Base-by-base conservation (phyloP, 768 basidiomycete species). In the Leccinum uliginosum region DNA sequence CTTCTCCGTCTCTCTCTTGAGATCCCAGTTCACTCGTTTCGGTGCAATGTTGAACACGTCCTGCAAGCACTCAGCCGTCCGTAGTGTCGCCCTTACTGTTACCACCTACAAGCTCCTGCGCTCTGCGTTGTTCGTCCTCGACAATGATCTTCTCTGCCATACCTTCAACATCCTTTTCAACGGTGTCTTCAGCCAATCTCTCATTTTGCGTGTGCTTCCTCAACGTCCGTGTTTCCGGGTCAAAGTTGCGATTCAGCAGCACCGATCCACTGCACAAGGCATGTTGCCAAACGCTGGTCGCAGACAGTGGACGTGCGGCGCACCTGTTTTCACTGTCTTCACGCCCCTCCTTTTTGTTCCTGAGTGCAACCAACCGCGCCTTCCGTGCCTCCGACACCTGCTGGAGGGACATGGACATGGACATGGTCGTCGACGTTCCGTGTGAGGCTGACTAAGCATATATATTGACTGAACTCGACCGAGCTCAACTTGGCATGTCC, bases 1-100 rank as follows among this genome's bases (percentile, higher is more conserved):
- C 76, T 89, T 92, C 56, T 95, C 91, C 75, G 95, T 85, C 65
- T 98, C 93, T 56, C 93, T 84, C 71, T 94, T 95, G 65, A 97
- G 77, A 70, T 96, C 93, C 94, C 93, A 96, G 73, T 96, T 98
- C 10, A 92, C 87, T 48, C 94, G 83, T 80, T 95, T 98, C 4
- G 97, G 97, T 23, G 94, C 95, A 63, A 99, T 98, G 68, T 97
- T 98, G 70, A 97, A 91, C 46, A 97, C 78, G 69, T 96, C 92
- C 94, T 96, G 50, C 59, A 53, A 47, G 49, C 23, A 29, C 49
- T 71, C 55, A 69, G 69, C 45, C 34, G 40, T 56, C 54, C 56
- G 44, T 34, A 6, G 11, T 26, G n/a, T 43, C 15, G 38, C 29
- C 35, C 26, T 38, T 53, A n/a, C n/a, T 49, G 45, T 23, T 3